Base-by-base conservation (phyloP, 176 grass and related monocot genomes). In the Ensete ventricosum region DNA sequence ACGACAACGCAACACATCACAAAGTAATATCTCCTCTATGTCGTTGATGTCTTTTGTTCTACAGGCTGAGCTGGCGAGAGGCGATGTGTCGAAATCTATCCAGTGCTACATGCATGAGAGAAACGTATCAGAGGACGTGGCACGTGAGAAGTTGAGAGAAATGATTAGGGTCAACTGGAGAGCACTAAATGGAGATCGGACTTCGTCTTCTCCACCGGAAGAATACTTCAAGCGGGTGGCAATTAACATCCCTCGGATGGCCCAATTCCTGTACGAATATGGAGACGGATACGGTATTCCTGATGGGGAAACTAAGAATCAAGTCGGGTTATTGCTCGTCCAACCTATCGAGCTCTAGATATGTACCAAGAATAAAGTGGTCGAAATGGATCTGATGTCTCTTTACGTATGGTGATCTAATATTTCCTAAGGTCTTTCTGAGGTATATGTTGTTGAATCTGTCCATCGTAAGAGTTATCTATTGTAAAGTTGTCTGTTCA, bases 11-110 rank as follows among this genome's bases (percentile, higher is more conserved):
- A 43, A 43, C 34, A 43, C 34, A 29, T 29, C 29, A 3, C 0
- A 3, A 29, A 3, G 29, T 3, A 29, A 29, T 29, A 29, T 29
- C 34, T 43, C 34, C 4, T 6, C 34, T 6, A 4, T 43, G 34
- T 43, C 34, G 4, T 43, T 43, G 4, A 5, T 63, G 19, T 24
- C 17, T 54, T 73, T 16, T 25, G 2, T 13, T n/a, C 13, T 63
- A 29, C n/a, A 79, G 82, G 12, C 22, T 54, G 76, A 84, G 60
- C 20, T 68, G 7, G 10, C 50, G 10, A 26, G 82, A 49, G 82
- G 76, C 6, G 76, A 84, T 84, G 76, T 74, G 14, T 17, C 48
- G 14, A 84, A 84, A 79, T 84, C 82, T 51, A 43, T 84, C 58
- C 82, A 79, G 27, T 83, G 82, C 76, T 79, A 50, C 11, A 75